Evolutionary conservation across 1,284 basidiomycete species (phyloP), one percentile per base, ranked within the genome.

Genomic region (Vanrija pseudolonga): DNA sequence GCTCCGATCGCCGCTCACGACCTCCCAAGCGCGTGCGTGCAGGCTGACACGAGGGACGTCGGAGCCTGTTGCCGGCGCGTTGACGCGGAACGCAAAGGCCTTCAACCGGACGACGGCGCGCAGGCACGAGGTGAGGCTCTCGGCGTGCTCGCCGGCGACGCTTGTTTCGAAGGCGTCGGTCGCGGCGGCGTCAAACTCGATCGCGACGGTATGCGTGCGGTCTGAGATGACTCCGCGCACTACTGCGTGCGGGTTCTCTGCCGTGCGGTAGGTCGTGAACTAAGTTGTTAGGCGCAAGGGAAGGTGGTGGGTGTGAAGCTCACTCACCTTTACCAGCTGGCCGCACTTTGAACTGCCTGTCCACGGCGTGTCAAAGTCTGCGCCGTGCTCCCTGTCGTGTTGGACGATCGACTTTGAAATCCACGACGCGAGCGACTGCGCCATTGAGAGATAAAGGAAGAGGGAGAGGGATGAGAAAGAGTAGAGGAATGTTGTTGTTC

Each of bases 321-420:
- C 12, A 18, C 45, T 52, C 58, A 68, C 70, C 45, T 63, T 43
- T 39, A 62, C 51, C 6, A 72, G 26, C 52, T 72, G 70, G 32
- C 12, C 32, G 23, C 54, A 60, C 26, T 55, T 57, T 11, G 47
- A 40, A 1, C 54, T 37, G 18, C 60, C 55, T 12, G 39, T 49
- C 40, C 50, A 50, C 3, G 44, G 28, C 11, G 47, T 38, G 1
- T 51, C 43, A 15, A 64, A 48, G 50, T 69, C 61, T 6, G 64
- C 60, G n/a, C 69, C 68, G 51, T 71, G 44, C 17, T 51, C 19
- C 40, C 50, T 51, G 47, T 72, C 64, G 48, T 71, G 67, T 8
- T 52, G 18, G 11, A 65, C 22, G 22, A 72, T 41, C 15, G 56
- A 44, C 15, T 52, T 44, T 1, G 59, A 55, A 9, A 72, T 58